Evolutionary conservation across 2,329 filamentous ascomycete genomes (phyloP), one percentile per base, ranked within the genome.

Genomic region (Graphilbum ipis-grandicollis): DNA sequence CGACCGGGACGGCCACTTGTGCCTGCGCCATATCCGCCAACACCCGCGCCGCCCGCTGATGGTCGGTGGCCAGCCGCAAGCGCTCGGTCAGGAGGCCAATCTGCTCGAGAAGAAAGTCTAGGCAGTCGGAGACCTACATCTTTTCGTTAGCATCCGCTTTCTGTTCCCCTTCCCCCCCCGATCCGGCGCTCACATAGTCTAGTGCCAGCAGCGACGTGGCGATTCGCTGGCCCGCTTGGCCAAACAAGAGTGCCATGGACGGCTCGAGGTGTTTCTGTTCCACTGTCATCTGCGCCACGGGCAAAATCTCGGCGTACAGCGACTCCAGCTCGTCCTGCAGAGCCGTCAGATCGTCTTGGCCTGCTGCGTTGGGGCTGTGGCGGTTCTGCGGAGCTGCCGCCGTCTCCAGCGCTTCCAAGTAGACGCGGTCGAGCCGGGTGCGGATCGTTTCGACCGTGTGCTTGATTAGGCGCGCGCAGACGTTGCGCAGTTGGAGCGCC

Each of bases 251-350:
- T 38, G 56, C 54, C 6, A 71, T 54, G 1, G 76, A 70, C 0
- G 77, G 76, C 41, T 71, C 66, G 5, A 78, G 59, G 44, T 75
- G 66, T 48, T 79, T 72, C 46, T 78, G 69, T 44, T 81, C 74
- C 1, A 75, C 63, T 0, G 76, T 71, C 71, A 83, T 82, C 43
- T 79, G 71, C 7, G 75, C 69, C 2, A 83, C 72, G 0, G 76
- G 71, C 1, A 77, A 57, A 30, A 83, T 74, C 48, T 83, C 79
- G 0, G 73, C 60, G 45, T 79, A 76, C 3, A 83, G 58, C 5
- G 75, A 79, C 44, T 80, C 74, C 1, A 83, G 59, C 47, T 82
- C 78, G 23, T 68, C 66, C 46, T 75, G 67, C 2, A 79, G 50
- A 4, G 64, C 60, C 13, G 55, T 56, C 9, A 66, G 59, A 34